Evolutionary conservation across 2,329 filamentous ascomycete species (phyloP).

Genomic region (Cladosporium sp.): DNA sequence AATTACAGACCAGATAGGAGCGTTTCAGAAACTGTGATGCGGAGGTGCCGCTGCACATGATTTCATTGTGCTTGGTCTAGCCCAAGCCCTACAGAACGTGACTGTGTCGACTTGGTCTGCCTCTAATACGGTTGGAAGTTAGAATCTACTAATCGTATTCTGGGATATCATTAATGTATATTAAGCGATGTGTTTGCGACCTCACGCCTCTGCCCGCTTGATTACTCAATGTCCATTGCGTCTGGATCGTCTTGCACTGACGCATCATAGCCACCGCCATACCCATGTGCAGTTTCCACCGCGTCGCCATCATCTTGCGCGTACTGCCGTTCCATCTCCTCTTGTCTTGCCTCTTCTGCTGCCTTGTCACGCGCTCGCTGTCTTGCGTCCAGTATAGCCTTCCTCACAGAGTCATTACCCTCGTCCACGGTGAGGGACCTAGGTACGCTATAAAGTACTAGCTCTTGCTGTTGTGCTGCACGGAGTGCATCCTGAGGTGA

Average conservation of each 20-base stretch:
- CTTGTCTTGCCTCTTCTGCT: conserved; percentile 31
- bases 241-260: conserved; percentile 54
- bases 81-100: background rate
- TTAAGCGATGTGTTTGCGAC: background rate
- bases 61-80: background rate
- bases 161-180: background rate
- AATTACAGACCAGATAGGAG: background rate
- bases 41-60: background rate
- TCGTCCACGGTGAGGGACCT: conserved; percentile 74
- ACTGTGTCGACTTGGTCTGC: background rate
- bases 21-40: background rate
- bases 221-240: conserved; percentile 64
- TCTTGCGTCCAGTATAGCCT: conserved; percentile 79
- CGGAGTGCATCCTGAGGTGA: conserved; percentile 53
- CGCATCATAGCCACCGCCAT: conserved; percentile 33
- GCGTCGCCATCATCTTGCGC: conserved; percentile 26
- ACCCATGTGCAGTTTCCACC: conserved; percentile 39
- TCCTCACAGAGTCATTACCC: conserved; percentile 72
- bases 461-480: conserved; percentile 57
- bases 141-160: background rate
- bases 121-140: background rate
- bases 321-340: conserved; percentile 38
- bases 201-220: background rate
- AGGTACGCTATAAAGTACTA: conserved; percentile 84
- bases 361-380: conserved; percentile 63